phyloP scores from a whole-genome alignment of 768 basidiomycete species.

The Naematelia aurantialba region DNA sequence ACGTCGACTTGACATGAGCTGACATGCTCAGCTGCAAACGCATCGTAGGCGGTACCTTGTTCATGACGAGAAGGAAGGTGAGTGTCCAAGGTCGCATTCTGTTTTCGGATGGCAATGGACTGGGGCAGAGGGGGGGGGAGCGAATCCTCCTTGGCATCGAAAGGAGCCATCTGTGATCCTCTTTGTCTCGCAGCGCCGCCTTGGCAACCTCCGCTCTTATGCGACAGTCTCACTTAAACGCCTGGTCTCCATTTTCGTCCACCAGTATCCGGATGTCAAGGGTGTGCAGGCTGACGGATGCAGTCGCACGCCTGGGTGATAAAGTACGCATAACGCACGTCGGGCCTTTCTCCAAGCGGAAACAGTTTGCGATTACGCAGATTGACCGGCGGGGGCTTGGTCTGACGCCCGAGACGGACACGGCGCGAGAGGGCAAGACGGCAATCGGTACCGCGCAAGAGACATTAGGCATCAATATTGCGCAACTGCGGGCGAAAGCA shows the following conservation, averaged over 20 bases:
- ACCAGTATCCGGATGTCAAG: no score
- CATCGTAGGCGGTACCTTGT: slow-evolving; percentile 41
- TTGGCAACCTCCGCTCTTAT: no score
- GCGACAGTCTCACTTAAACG: no score
- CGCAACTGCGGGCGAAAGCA: background rate
- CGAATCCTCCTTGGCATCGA: background rate
- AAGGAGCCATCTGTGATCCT: no score
- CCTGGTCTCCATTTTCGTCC: no score
- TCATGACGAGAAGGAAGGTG: slow-evolving; percentile 43
- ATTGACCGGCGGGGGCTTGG: slow-evolving; percentile 12
- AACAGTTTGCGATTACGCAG: slow-evolving; percentile 31
- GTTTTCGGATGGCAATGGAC: background rate
- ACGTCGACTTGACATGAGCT: background rate
- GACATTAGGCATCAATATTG: background rate
- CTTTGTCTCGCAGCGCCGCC: no score
- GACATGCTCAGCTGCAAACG: slow-evolving; percentile 17
- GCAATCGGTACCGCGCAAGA: background rate
- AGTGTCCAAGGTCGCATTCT: slow-evolving; percentile 11
- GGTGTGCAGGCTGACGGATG: background rate
- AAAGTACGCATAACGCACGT: slow-evolving; percentile 44
- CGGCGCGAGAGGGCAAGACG: background rate
- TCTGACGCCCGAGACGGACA: background rate
- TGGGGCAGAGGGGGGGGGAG: background rate
- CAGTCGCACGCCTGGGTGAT: slow-evolving; percentile 37
- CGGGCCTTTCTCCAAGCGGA: slow-evolving; percentile 34